A percentile compares a stretch with the other conserved stretches of the same genome.
These are phyloP conservation scores for Saccharomycopsis capsularis DNA, from an alignment of 805 yeast genomes.

Conservation along the genomic window DNA sequence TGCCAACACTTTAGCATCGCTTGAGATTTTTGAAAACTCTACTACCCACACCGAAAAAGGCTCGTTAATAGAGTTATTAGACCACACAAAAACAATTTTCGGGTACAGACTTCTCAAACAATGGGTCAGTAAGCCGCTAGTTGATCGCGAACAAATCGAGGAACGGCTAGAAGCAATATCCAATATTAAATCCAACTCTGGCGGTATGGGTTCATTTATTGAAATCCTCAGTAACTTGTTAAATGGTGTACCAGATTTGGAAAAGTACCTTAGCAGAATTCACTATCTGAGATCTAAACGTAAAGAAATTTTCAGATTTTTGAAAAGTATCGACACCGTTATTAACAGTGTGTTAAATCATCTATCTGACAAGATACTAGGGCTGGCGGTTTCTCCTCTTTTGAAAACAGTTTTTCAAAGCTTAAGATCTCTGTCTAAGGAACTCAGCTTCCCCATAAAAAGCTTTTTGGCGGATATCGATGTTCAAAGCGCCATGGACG, in stretches of 20 bases:
- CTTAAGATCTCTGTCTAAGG: conserved; percentile 31
- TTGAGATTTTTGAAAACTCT: conserved; percentile 68
- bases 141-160: conserved; percentile 45
- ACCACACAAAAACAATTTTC: conserved; percentile 71
- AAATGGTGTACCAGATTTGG: conserved; percentile 47
- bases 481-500: conserved; percentile 41
- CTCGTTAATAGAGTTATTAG: conserved; percentile 69
- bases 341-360: conserved; percentile 9
- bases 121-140: conserved; percentile 75
- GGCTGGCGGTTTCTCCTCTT: conserved; percentile 25
- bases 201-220: conserved; percentile 29
- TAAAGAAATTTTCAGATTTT: conserved; percentile 50
- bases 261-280: conserved; percentile 48
- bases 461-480: conserved; percentile 45
- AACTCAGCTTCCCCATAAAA: conserved; percentile 27
- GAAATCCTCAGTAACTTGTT: conserved; percentile 31
- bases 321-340: conserved; percentile 39
- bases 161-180: conserved; percentile 59
- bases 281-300: conserved; percentile 54
- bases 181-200: conserved; percentile 35
- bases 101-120: conserved; percentile 60
- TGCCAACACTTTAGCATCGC: conserved; percentile 56
- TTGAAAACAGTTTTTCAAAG: conserved; percentile 34
- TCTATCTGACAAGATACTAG: not conserved
- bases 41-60: conserved; percentile 56